These are phyloP conservation scores for Sarcomyxa edulis DNA, from an alignment of 768 basidiomycete genomes.

Conservation along the genomic window DNA sequence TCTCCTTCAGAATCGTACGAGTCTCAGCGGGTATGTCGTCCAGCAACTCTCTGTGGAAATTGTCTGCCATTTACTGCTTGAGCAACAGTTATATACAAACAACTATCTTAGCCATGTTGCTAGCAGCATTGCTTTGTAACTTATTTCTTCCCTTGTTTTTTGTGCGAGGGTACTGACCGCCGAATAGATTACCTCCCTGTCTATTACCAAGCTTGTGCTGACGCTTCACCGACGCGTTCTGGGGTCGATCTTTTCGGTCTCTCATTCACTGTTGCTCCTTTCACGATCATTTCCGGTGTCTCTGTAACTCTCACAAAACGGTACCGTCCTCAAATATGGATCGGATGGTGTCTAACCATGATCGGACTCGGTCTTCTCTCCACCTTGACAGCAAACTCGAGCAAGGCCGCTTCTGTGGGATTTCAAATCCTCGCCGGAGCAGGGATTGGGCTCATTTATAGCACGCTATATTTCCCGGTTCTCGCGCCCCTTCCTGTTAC, in stretches of 20 bases:
- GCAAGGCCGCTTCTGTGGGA: conserved; percentile 10
- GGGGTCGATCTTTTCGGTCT: conserved; percentile 30
- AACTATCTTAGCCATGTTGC: conserved; percentile 25
- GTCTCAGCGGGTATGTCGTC: conserved; percentile 26
- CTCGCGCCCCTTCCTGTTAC: conserved; percentile 38
- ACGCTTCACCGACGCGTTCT: conserved; percentile 27
- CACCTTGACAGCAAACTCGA: conserved; percentile 11
- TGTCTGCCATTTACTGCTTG: too few species aligned
- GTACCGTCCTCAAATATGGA: conserved; percentile 26
- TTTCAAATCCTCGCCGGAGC: conserved; percentile 14
- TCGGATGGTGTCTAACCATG: conserved; percentile 30
- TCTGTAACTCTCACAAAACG: conserved; percentile 19
- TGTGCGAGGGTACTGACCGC: conserved; percentile 37
- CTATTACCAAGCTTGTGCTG: conserved; percentile 41
- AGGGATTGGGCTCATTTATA: conserved; percentile 16
- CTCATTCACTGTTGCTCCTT: conserved; percentile 30
- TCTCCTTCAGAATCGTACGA: conserved; percentile 28
- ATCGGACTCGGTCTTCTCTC: conserved; percentile 28
- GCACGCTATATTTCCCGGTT: conserved; percentile 34
- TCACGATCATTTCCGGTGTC: conserved; percentile 29
- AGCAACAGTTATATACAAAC: too few species aligned
- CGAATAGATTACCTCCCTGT: conserved; percentile 36
- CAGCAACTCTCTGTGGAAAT: too few species aligned
- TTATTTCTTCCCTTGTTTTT: conserved; percentile 39
- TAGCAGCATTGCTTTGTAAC: conserved; percentile 15